These are phyloP conservation scores for Pseudogymnoascus verrucosus DNA, from an alignment of 2,329 filamentous ascomycete species.

Conservation along the genomic window DNA sequence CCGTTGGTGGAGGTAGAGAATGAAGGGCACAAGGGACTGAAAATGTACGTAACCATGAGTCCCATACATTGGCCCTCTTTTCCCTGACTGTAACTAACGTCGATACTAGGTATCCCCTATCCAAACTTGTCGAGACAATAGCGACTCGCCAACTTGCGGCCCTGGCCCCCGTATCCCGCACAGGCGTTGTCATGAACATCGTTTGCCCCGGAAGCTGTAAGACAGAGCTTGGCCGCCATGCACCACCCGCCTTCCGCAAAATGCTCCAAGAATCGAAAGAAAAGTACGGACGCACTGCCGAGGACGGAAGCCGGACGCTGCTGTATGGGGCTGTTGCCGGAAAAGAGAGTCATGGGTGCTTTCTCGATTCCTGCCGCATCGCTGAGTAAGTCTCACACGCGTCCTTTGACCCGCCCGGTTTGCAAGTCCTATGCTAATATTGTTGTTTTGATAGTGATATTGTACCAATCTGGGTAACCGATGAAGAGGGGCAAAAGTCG, in stretches of 20 bases:
- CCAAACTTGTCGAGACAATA: conserved; percentile 24
- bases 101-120: conserved; percentile 22
- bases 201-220: conserved; percentile 27
- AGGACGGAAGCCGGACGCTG: conserved; percentile 27
- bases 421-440: background rate
- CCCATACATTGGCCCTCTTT: background rate
- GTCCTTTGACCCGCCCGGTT: background rate
- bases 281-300: conserved; percentile 22
- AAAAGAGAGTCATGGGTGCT: conserved; percentile 24
- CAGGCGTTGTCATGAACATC: conserved; percentile 23
- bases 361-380: conserved; percentile 16
- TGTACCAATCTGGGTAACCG: conserved; percentile 14
- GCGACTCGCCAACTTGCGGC: conserved; percentile 21
- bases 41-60: conserved; percentile 5
- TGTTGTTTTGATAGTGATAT: background rate
- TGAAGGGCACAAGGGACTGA: conserved; percentile 15
- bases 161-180: conserved; percentile 18
- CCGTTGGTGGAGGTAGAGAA: conserved; percentile 17
- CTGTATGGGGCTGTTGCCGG: conserved; percentile 24
- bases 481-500: conserved; percentile 20
- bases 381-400: conserved; percentile 12
- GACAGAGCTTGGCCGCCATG: conserved; percentile 22
- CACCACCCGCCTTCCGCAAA: conserved; percentile 12
- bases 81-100: conserved; percentile 3
- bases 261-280: conserved; percentile 11